Conservation (phyloP, 495 filamentous ascomycete genomes). For the Talaromyces adpressus region DNA sequence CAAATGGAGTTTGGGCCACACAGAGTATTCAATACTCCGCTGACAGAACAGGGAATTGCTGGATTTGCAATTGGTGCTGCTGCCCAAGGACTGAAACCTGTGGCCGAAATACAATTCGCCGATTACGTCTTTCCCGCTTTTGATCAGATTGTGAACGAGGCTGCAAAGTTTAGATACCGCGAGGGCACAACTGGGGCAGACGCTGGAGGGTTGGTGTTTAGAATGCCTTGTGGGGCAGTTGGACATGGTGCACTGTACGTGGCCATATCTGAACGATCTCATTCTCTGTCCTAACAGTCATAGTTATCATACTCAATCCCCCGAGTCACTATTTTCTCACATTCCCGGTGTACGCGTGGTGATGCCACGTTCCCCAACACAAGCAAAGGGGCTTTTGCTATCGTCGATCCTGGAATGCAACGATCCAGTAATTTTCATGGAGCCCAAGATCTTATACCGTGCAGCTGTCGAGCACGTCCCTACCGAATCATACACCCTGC, state of each 20-base stretch:
- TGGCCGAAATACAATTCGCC: slow-evolving; percentile 97
- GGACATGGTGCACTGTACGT: slow-evolving; percentile 87
- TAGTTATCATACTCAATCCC: slow-evolving; percentile 88
- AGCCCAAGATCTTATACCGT: slow-evolving; percentile 91
- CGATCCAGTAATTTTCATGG: slow-evolving; percentile 93
- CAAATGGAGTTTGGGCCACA: slow-evolving; percentile 79
- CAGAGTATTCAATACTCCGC: slow-evolving; percentile 92
- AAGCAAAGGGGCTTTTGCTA: slow-evolving; percentile 87
- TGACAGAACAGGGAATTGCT: slow-evolving; percentile 90
- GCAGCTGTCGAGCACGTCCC: slow-evolving; percentile 96
- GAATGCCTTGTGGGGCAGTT: slow-evolving; percentile 92
- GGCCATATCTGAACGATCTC: background rate
- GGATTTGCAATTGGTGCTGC: slow-evolving; percentile 90
- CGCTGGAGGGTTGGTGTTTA: slow-evolving; percentile 73
- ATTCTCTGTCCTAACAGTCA: slow-evolving; percentile 5
- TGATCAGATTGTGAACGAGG: slow-evolving; percentile 96
- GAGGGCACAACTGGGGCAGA: slow-evolving; percentile 65
- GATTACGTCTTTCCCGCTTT: slow-evolving; percentile 97
- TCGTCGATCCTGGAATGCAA: slow-evolving; percentile 70
- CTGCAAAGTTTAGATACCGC: slow-evolving; percentile 85
- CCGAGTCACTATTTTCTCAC: slow-evolving; percentile 87
- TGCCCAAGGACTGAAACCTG: slow-evolving; percentile 83
- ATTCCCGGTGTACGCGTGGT: slow-evolving; percentile 86
- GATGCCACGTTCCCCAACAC: slow-evolving; percentile 80
- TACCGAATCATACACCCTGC: slow-evolving; percentile 70